Conservation (phyloP, 1,139 yeast species). For the Candida sp. region DNA sequence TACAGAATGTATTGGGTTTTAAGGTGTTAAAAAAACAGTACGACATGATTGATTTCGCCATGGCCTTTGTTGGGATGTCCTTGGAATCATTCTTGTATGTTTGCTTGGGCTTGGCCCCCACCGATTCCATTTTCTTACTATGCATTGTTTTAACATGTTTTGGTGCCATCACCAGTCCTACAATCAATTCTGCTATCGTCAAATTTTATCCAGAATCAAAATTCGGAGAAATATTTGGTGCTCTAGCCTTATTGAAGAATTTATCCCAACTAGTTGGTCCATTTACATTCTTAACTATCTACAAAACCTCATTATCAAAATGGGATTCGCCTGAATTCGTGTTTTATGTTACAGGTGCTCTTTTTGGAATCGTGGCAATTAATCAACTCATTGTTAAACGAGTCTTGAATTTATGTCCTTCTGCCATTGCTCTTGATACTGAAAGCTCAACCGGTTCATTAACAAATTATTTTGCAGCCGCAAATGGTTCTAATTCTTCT, state of each 20-base stretch:
- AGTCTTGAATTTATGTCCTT: conserved; percentile 11
- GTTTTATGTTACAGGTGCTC: conserved; percentile 11
- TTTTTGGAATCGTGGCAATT: conserved; percentile 6
- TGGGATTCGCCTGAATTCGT: conserved; percentile 16
- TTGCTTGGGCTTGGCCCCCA: conserved; percentile 16
- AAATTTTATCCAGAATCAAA: conserved; percentile 38
- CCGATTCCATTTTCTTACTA: conserved; percentile 16
- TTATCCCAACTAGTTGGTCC: conserved; percentile 24
- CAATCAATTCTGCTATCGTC: conserved; percentile 31
- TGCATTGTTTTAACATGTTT: conserved; percentile 39
- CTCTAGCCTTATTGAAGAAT: conserved; percentile 32
- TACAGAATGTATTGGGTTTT: conserved; percentile 24
- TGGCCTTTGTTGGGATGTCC: conserved; percentile 23
- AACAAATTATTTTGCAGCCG: neutral
- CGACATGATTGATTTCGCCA: conserved; percentile 53
- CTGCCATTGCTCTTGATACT: conserved; percentile 12
- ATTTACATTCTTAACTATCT: conserved; percentile 22
- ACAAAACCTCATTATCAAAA: conserved; percentile 19
- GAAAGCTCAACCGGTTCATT: conserved; percentile 13
- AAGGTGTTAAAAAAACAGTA: conserved; percentile 35
- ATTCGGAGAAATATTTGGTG: conserved; percentile 40
- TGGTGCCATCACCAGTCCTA: conserved; percentile 37
- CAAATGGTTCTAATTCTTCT: neutral
- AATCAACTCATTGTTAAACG: conserved; percentile 11
- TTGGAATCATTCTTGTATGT: conserved; percentile 44